phyloP scores from a whole-genome alignment of 2,329 filamentous ascomycete genomes.

The Magnaporthiopsis rhizophila region DNA sequence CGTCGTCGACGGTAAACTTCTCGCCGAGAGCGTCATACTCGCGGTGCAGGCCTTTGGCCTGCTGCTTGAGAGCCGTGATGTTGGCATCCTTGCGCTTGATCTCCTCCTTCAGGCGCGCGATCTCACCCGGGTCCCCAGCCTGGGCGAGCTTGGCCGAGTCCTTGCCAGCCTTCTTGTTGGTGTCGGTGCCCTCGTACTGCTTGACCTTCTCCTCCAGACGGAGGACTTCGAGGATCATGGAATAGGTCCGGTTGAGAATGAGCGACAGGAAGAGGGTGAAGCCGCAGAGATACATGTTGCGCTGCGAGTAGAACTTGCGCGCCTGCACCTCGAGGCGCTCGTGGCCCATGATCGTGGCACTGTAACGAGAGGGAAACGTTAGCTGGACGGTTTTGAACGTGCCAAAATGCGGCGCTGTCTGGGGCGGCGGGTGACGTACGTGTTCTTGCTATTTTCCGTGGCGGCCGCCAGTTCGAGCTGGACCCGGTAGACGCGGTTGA shows the following conservation, averaged over 20 bases:
- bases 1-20: constrained; percentile 55
- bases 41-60: constrained; percentile 71
- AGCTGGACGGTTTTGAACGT: constrained; percentile 11
- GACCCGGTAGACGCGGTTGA: constrained; percentile 91
- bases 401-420: background rate
- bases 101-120: constrained; percentile 61
- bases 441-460: constrained; percentile 47
- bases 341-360: constrained; percentile 69
- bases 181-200: constrained; percentile 60
- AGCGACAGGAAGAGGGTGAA: constrained; percentile 98
- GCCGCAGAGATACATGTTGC: constrained; percentile 99
- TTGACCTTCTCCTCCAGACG: constrained; percentile 88
- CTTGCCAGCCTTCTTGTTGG: constrained; percentile 41
- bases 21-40: constrained; percentile 86
- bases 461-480: constrained; percentile 77
- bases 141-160: constrained; percentile 60
- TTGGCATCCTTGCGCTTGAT: constrained; percentile 75
- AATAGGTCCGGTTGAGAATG: constrained; percentile 98
- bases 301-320: constrained; percentile 99
- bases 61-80: constrained; percentile 84
- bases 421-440: constrained; percentile 26
- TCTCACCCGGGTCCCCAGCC: constrained; percentile 67
- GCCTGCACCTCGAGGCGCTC: constrained; percentile 98
- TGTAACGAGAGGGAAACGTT: constrained; percentile 18
- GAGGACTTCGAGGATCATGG: constrained; percentile 89